These are phyloP conservation scores for Aspergillus chevalieri DNA, from an alignment of 2,329 filamentous ascomycete species.

Conservation along the genomic window DNA sequence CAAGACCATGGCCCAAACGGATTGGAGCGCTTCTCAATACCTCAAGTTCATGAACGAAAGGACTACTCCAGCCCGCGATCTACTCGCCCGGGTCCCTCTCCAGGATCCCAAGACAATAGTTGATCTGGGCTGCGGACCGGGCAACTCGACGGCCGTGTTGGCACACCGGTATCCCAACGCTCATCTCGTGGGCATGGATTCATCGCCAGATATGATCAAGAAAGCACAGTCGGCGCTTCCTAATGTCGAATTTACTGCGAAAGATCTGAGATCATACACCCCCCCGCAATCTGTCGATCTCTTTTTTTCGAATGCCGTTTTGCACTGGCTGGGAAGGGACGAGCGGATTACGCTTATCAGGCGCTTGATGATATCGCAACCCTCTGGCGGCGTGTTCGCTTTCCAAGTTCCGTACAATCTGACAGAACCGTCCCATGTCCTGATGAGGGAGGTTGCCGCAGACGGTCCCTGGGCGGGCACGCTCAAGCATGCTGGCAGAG, in stretches of 20 bases:
- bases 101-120: constrained; percentile 41
- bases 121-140: constrained; percentile 57
- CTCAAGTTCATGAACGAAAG: constrained; percentile 51
- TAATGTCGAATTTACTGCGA: constrained; percentile 40
- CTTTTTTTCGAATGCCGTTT: constrained; percentile 53
- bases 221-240: constrained; percentile 42
- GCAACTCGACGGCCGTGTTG: constrained; percentile 52
- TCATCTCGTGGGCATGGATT: constrained; percentile 48
- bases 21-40: constrained; percentile 54
- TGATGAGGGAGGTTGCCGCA: constrained; percentile 45
- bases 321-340: constrained; percentile 50
- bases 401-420: constrained; percentile 52
- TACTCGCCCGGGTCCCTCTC: constrained; percentile 45
- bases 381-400: constrained; percentile 46
- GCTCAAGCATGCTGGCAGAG: constrained; percentile 34
- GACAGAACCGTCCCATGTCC: constrained; percentile 42
- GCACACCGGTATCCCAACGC: constrained; percentile 44
- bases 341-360: constrained; percentile 43
- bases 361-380: constrained; percentile 37
- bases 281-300: constrained; percentile 36
- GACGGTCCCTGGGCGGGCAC: constrained; percentile 34
- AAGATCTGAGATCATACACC: constrained; percentile 41
- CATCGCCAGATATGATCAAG: constrained; percentile 50
- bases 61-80: constrained; percentile 49
- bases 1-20: background rate